These are phyloP conservation scores for Phytopythium oedochilum DNA, from an alignment of 352 stramenopile species.

Conservation along the genomic window DNA sequence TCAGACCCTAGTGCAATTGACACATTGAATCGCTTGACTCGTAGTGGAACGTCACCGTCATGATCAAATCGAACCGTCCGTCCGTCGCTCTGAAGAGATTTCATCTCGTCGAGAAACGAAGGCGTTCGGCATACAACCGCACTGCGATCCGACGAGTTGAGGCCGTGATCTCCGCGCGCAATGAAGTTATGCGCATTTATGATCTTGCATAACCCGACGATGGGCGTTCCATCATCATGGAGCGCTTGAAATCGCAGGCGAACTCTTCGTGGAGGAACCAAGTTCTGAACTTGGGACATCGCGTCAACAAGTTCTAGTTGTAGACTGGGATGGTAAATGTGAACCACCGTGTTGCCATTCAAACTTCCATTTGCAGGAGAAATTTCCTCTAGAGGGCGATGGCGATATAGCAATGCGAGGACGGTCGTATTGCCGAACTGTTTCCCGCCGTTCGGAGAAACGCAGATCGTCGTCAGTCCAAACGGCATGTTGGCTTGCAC, in stretches of 20 bases:
- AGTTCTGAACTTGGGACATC: conserved; percentile 30
- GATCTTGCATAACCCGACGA: conserved; percentile 22
- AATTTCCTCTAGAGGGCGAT: conserved; percentile 32
- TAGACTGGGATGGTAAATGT: conserved; percentile 26
- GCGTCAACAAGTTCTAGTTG: conserved; percentile 39
- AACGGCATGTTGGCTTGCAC: conserved; percentile 66
- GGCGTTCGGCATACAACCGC: conserved; percentile 39
- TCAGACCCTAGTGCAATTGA: conserved; percentile 38
- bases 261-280: conserved; percentile 41
- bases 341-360: conserved; percentile 24
- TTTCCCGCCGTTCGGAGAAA: conserved; percentile 60
- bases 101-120: conserved; percentile 56
- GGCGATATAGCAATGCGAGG: conserved; percentile 40
- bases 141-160: background rate
- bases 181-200: conserved; percentile 18
- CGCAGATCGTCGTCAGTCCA: conserved; percentile 42
- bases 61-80: conserved; percentile 8
- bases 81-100: conserved; percentile 10
- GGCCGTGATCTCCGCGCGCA: background rate
- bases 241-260: conserved; percentile 47
- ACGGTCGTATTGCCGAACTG: conserved; percentile 44
- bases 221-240: conserved; percentile 16
- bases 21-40: conserved; percentile 31
- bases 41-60: conserved; percentile 5
- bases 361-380: conserved; percentile 34